A percentile compares a stretch with the other conserved stretches of the same genome.
Evolutionary conservation across 2,329 filamentous ascomycete genomes (phyloP).

Genomic region (Metarhizium humberi): DNA sequence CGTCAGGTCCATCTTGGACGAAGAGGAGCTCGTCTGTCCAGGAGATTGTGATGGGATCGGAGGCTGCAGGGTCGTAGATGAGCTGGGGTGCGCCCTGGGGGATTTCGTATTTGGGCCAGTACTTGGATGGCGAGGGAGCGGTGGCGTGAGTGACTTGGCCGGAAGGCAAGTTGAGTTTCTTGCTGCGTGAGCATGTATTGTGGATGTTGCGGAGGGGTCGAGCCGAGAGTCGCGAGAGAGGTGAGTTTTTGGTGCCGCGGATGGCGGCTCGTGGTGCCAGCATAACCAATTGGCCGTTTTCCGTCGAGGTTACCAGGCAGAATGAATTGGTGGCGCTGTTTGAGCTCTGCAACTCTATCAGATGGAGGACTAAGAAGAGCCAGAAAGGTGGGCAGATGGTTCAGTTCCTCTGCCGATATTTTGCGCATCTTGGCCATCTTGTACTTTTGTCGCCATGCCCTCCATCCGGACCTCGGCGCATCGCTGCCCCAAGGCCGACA

Average conservation of each 20-base stretch:
- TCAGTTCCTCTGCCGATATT: neutral
- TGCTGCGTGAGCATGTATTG: neutral
- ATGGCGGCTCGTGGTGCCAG: neutral
- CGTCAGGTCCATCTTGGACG: constrained; percentile 16
- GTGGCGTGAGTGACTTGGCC: neutral
- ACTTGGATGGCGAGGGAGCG: neutral
- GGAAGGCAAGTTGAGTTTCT: neutral
- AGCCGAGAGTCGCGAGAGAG: neutral
- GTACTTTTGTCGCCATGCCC: too few relatives aligned
- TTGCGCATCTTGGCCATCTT: neutral
- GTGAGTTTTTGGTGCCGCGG: neutral
- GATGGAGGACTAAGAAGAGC: too few relatives aligned
- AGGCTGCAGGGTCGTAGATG: constrained; percentile 1
- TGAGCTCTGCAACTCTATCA: too few relatives aligned
- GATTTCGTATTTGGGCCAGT: constrained; percentile 9
- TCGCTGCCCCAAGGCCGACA: too few relatives aligned
- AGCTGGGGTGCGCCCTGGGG: constrained; percentile 9
- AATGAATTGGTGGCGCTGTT: too few relatives aligned
- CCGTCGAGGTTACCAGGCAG: neutral
- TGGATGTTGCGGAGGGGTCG: neutral
- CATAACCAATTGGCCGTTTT: neutral
- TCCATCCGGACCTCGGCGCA: too few relatives aligned
- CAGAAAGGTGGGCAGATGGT: too few relatives aligned
- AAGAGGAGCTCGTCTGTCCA: constrained; percentile 18
- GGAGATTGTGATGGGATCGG: constrained; percentile 14